Evolutionary conservation across 768 basidiomycete genomes (phyloP), one percentile per base, ranked within the genome.

Genomic region (Butyriboletus loyo): DNA sequence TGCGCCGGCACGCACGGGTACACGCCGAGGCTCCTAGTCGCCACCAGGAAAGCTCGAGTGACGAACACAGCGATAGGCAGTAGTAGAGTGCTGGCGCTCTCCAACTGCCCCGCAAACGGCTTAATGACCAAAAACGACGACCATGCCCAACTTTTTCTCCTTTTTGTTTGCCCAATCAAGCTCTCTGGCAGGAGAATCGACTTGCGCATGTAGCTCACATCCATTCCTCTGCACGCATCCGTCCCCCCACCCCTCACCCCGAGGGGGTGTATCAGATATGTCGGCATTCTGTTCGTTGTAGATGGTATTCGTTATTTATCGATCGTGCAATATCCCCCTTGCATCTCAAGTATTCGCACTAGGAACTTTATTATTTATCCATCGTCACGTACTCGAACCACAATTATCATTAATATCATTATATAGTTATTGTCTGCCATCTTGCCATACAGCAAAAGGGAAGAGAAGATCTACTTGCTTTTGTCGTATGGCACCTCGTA

Each of bases 1-100:
- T 92, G 89, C 85, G 89, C 56, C 78, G 89, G 52, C 89, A 92
- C 67, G 83, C 88, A 53, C 84, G 89, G 50, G 84, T 87, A 13
- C 89, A 91, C 64, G 73, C 70, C 25, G 75, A 71, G 35, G 54
- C 53, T 39, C 49, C 50, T 3, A 60, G 46, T 46, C 67, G 66
- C 51, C 71, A 72, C 43, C 68, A 69, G 49, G 79, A 78, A 46
- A 59, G 65, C 21, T 73, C 72, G 19, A 75, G 73, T 53, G 79
- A 78, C 47, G 81, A 81, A 42, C 75, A 73, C 31, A 75, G 72
- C 53, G 77, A 77, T 25, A 62, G 60, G 50, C 61, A 66, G 56
- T 67, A 61, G n/a, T n/a, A 36, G 31, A 63, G 52, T 55, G 53
- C 64, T 39, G 57, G 60, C 52, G 53, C 36, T 57, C 36, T 57